These are phyloP conservation scores for Ceratorhiza oryzae-sativae DNA, from an alignment of 1,284 basidiomycete species.

Conservation along the genomic window DNA sequence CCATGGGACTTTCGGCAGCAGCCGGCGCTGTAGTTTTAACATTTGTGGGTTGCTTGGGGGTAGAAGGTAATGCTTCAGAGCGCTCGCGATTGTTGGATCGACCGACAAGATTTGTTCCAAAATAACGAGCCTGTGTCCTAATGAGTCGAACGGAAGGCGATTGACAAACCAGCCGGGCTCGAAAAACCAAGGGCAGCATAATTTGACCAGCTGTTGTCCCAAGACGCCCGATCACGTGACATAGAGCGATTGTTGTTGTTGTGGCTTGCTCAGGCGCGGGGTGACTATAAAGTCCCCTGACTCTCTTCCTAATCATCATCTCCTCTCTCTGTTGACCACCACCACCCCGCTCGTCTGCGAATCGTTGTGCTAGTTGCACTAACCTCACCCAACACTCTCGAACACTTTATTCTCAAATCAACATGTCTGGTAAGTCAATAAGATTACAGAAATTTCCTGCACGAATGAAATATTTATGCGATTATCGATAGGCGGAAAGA, in stretches of 20 bases:
- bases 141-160: background rate
- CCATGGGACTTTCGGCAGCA: constrained; percentile 1
- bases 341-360: background rate
- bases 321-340: constrained; percentile 28
- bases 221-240: constrained; percentile 20
- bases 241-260: constrained; percentile 28
- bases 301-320: background rate
- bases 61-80: background rate
- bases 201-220: background rate
- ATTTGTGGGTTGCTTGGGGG: background rate
- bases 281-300: constrained; percentile 28
- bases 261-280: constrained; percentile 34
- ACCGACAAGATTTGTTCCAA: background rate
- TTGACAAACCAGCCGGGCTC: background rate
- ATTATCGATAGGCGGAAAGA: constrained; percentile 14
- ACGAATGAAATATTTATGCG: background rate
- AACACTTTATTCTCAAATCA: constrained; percentile 8
- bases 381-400: background rate
- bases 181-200: constrained; percentile 21
- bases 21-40: background rate
- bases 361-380: constrained; percentile 1
- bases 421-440: constrained; percentile 36
- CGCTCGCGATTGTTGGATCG: background rate
- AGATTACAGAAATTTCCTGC: background rate
- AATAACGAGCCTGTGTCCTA: background rate